A percentile compares a stretch with the other conserved stretches of the same genome.
phyloP scores from a whole-genome alignment of 164 flowering plant genomes.

The Cinnamomum micranthum region DNA sequence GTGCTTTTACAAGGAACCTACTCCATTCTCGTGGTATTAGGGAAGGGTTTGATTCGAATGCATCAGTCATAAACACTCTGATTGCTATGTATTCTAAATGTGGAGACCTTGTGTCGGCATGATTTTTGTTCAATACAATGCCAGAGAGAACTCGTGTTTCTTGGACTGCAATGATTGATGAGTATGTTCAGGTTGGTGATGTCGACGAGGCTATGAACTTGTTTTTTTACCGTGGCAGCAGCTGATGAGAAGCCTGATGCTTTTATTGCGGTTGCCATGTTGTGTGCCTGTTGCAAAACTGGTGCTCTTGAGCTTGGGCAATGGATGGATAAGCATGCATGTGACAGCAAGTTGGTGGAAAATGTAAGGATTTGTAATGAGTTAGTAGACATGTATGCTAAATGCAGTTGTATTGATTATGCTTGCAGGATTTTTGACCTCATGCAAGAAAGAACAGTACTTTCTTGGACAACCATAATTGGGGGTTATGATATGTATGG shows the following conservation, averaged over 20 bases:
- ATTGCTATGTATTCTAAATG: slow-evolving; percentile 62
- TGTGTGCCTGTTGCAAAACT: slow-evolving; percentile 48
- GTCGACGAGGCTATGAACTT: slow-evolving; percentile 40
- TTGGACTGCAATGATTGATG: slow-evolving; percentile 59
- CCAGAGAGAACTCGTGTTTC: slow-evolving; percentile 43
- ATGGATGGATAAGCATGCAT: slow-evolving; percentile 41
- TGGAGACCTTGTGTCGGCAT: slow-evolving; percentile 36
- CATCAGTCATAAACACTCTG: slow-evolving; percentile 41
- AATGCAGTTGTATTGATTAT: slow-evolving; percentile 46
- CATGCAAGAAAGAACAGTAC: slow-evolving; percentile 38
- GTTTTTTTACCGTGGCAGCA: slow-evolving; percentile 43
- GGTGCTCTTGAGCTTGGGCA: slow-evolving; percentile 56
- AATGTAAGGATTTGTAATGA: slow-evolving; percentile 48
- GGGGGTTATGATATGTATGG: slow-evolving; percentile 48
- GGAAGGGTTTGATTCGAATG: slow-evolving; percentile 35
- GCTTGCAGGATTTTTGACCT: slow-evolving; percentile 43
- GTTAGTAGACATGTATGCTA: slow-evolving; percentile 60
- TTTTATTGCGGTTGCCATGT: slow-evolving; percentile 44
- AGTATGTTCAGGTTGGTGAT: slow-evolving; percentile 50
- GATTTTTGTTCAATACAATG: slow-evolving; percentile 43
- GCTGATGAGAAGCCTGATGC: slow-evolving; percentile 52
- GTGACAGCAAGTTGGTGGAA: slow-evolving; percentile 25
- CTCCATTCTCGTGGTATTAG: slow-evolving; percentile 45
- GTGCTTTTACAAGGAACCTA: slow-evolving; percentile 26
- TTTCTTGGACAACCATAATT: slow-evolving; percentile 67